These are phyloP conservation scores for Aspergillus udagawae DNA, from an alignment of 2,329 filamentous ascomycete species.

Conservation along the genomic window DNA sequence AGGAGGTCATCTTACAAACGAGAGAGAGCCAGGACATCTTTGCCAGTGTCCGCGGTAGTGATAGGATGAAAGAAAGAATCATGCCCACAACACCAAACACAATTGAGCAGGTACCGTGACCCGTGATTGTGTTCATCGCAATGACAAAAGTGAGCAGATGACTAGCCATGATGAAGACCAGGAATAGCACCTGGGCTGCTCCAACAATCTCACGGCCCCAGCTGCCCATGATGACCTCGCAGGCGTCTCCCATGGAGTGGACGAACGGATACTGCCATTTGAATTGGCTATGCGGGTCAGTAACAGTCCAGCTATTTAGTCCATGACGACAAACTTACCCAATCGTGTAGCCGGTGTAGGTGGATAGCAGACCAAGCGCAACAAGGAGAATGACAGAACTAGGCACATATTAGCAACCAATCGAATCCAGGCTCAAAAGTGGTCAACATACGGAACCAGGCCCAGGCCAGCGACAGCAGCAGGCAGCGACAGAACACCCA, in stretches of 20 bases:
- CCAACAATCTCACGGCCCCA: constrained; percentile 61
- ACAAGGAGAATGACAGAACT: constrained; percentile 53
- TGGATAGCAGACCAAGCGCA: constrained; percentile 51
- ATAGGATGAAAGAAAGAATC: constrained; percentile 55
- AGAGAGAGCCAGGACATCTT: constrained; percentile 61
- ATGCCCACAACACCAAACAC: constrained; percentile 60
- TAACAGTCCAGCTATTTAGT: background rate
- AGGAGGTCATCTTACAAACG: constrained; percentile 36
- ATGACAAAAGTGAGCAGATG: constrained; percentile 68
- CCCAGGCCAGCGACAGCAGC: constrained; percentile 51
- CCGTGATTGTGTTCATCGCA: constrained; percentile 62
- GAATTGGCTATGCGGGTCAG: constrained; percentile 42
- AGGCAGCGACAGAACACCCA: constrained; percentile 55
- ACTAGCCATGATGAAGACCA: constrained; percentile 67
- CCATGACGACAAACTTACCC: constrained; percentile 26
- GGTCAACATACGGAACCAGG: constrained; percentile 44
- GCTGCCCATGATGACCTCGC: constrained; percentile 57
- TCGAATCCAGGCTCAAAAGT: background rate
- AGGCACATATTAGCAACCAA: background rate
- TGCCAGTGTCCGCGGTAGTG: constrained; percentile 59
- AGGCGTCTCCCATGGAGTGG: constrained; percentile 65
- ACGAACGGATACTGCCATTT: constrained; percentile 54
- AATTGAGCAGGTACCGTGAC: constrained; percentile 60
- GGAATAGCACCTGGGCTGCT: constrained; percentile 58
- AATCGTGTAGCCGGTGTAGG: constrained; percentile 53